Evolutionary conservation across 2,329 filamentous ascomycete genomes (phyloP).

Genomic region (Microcyclospora pomicola): DNA sequence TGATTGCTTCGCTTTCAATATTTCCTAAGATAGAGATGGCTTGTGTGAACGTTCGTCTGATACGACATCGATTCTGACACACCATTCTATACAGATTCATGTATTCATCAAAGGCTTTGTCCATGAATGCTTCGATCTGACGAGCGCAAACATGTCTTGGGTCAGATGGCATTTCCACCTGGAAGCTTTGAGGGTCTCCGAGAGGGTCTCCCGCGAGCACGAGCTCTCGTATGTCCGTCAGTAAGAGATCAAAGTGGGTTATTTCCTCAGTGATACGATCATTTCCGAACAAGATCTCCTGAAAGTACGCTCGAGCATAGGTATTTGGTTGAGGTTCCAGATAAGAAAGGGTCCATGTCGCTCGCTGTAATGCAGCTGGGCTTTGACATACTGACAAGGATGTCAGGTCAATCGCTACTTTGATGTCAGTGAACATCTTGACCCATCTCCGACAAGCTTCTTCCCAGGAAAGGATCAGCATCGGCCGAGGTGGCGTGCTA

Average conservation of each 20-base stretch:
- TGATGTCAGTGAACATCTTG: constrained; percentile 57
- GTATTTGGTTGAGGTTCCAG: constrained; percentile 60
- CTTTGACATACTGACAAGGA: constrained; percentile 8
- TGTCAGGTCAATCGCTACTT: constrained; percentile 33
- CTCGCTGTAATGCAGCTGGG: constrained; percentile 14
- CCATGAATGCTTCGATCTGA: constrained; percentile 56
- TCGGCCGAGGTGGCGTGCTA: constrained; percentile 82
- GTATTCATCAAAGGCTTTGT: constrained; percentile 46
- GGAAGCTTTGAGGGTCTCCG: constrained; percentile 60
- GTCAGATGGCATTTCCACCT: constrained; percentile 60
- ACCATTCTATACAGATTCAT: constrained; percentile 71
- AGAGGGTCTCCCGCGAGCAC: constrained; percentile 59
- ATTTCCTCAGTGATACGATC: constrained; percentile 52
- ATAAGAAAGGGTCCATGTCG: constrained; percentile 50
- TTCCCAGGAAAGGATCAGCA: constrained; percentile 61
- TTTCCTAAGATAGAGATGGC: constrained; percentile 70
- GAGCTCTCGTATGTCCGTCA: constrained; percentile 66
- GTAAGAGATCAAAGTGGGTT: constrained; percentile 59
- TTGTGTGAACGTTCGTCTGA: constrained; percentile 81
- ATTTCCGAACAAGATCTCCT: constrained; percentile 50
- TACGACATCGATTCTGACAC: constrained; percentile 80
- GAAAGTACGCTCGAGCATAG: constrained; percentile 54
- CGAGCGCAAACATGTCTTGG: constrained; percentile 58
- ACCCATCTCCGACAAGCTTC: constrained; percentile 58
- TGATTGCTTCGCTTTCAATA: constrained; percentile 57